Evolutionary conservation across 441 rosid genomes (phyloP).

Genomic region (Hypseocharis bilobata): DNA sequence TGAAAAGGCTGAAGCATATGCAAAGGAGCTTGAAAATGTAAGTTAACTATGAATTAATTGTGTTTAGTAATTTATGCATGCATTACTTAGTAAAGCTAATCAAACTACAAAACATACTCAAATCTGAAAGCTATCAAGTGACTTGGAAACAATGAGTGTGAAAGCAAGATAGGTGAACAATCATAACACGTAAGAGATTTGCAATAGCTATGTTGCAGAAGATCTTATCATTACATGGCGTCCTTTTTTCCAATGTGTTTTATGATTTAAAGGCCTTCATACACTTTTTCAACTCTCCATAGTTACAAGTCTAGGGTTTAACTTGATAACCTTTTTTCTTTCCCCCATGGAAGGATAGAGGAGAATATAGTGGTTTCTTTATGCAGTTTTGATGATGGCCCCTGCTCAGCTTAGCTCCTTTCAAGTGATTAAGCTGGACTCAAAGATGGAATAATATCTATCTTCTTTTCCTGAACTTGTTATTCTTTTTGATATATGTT

Average conservation of each 20-base stretch:
- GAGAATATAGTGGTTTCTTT: background rate
- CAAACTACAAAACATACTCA: background rate
- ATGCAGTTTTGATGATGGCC: background rate
- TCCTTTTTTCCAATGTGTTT: no score
- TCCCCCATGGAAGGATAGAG: background rate
- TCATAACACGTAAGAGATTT: background rate
- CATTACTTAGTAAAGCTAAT: background rate
- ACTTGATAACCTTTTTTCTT: background rate
- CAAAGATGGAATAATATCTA: background rate
- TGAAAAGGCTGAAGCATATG: conserved; percentile 69
- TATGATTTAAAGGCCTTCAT: no score
- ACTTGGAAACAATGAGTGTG: background rate
- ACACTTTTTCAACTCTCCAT: background rate
- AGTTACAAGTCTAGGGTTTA: background rate
- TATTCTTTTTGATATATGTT: background rate
- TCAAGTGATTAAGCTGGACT: background rate
- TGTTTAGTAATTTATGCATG: background rate
- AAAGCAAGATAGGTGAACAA: background rate
- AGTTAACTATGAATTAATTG: conserved; percentile 21
- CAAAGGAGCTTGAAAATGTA: conserved; percentile 71
- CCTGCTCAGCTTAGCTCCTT: background rate
- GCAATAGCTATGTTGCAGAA: background rate
- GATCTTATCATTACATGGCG: no score
- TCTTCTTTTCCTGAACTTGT: background rate
- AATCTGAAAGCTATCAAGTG: background rate